Evolutionary conservation across 495 filamentous ascomycete genomes (phyloP), one percentile per base, ranked within the genome.

Genomic region (Tricharina praecox): DNA sequence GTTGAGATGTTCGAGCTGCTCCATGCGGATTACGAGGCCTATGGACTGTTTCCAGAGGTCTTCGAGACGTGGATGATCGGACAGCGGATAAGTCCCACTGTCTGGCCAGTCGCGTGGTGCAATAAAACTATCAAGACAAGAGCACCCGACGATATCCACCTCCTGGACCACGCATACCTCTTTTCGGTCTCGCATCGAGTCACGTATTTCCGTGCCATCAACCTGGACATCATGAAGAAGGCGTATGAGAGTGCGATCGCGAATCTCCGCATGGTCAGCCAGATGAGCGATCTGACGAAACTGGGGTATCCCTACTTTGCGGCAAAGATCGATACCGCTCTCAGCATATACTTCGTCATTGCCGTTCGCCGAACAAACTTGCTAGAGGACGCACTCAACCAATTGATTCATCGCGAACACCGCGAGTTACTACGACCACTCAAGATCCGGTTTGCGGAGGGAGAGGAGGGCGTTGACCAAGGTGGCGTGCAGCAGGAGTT

Each of bases 401-500:
- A 93, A 58, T 69, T 96, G 9, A 94, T 87, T 82, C 71, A 81
- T 30, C 74, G 85, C 33, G 78, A 93, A 63, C 74, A 76, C 52
- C 73, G 83, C 21, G 83, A 94, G 63, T 67, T 96, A 3, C 68
- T 85, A 63, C 73, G 80, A 24, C 90, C 90, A 0, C 66, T 97
- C 23, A 93, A 93, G 51, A 81, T 97, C 23, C 76, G 81, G 36
- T 76, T 96, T 53, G 84, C 83, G 3, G 79, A 81, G 58, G 84
- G 85, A 13, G 90, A 95, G 64, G 80, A 92, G 56, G 90, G 90
- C 1, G 70, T 88, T 16, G 90, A 97, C 64, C 82, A 86, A 47
- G 90, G 90, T 45, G 90, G 90, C 41, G 85, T 96, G 3, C 85
- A 93, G 50, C 86, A 88, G 58, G 90, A 97, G 49, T 96, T 93